Evolutionary conservation across 2,329 filamentous ascomycete species (phyloP), one percentile per base, ranked within the genome.

Genomic region (Colletotrichum tropicicola): DNA sequence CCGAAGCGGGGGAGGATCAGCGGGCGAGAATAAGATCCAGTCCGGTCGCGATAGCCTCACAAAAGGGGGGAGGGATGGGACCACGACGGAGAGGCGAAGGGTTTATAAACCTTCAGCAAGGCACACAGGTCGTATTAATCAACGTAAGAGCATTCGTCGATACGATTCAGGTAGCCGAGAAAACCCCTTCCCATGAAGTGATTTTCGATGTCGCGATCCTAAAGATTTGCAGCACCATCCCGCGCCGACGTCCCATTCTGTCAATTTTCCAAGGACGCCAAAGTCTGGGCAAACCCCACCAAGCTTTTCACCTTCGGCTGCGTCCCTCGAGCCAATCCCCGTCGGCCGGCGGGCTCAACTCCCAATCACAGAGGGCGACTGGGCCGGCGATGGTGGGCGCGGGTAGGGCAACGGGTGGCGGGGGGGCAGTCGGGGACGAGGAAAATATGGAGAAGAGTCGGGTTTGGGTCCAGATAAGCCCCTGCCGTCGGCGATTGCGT

Each of bases 261-360:
- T 15, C 28, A 25, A 17, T 39, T 37, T 57, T 37, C 44, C 44
- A 55, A 51, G 27, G 35, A 65, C 57, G 61, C 57, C 44, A 61
- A 55, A 55, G 57, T 51, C 61, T 65, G 48, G 61, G 61, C 61
- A 55, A 54, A 49, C 28, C 57, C 61, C 61, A 61, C 61, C 49
- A 37, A 23, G 15, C 23, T 19, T 61, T 28, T n/a, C n/a, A n/a
- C n/a, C n/a, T n/a, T n/a, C n/a, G n/a, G n/a, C n/a, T 17, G 21
- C 21, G 8, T 17, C 19, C 19, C 51, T 8, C 21, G 21, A 15
- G 13, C 25, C 54, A 47, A 8, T 32, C 47, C 32, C 37, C 32
- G 48, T 51, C 32, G 32, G 3, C 19, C 17, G 32, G n/a, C 27
- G 19, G 28, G 17, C 8, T 39, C n/a, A 15, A 27, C 19, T 19